These are phyloP conservation scores for Trypanosoma lewisi DNA, from an alignment of 208 protist genomes.

Conservation along the genomic window DNA sequence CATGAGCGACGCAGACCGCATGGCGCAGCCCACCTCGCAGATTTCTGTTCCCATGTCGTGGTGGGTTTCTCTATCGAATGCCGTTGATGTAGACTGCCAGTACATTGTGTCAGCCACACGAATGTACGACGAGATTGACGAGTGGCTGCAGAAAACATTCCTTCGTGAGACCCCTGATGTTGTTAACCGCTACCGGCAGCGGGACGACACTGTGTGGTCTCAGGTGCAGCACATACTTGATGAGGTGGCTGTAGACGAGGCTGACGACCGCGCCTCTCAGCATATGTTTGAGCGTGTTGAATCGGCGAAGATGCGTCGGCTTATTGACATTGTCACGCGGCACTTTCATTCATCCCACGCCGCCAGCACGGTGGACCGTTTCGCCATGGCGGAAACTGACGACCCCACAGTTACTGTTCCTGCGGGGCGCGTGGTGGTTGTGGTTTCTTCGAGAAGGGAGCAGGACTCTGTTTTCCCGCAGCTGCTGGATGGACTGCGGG, in stretches of 20 bases:
- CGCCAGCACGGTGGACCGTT: conserved; percentile 23
- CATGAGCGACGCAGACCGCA: conserved; percentile 43
- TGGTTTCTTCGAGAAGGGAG: conserved; percentile 51
- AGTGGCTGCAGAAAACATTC: conserved; percentile 41
- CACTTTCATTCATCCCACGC: conserved; percentile 24
- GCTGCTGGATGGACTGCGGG: conserved; percentile 23
- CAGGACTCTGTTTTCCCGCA: conserved; percentile 45
- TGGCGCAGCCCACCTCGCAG: conserved; percentile 41
- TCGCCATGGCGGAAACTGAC: neutral
- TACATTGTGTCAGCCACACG: conserved; percentile 51
- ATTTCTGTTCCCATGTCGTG: conserved; percentile 26
- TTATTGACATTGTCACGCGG: conserved; percentile 10
- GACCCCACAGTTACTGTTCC: conserved; percentile 2
- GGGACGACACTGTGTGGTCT: conserved; percentile 28
- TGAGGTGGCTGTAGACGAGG: conserved; percentile 26
- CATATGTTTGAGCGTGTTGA: conserved; percentile 28
- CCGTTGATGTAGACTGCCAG: conserved; percentile 81
- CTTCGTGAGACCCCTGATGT: conserved; percentile 30
- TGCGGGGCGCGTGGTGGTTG: conserved; percentile 38
- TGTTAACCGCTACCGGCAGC: conserved; percentile 28
- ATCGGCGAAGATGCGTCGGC: conserved; percentile 18
- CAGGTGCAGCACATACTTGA: conserved; percentile 15
- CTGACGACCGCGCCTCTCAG: conserved; percentile 31
- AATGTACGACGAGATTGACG: conserved; percentile 31
- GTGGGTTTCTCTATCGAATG: conserved; percentile 65